Conservation (phyloP, 495 filamentous ascomycete genomes). For the Hyaloscypha bicolor region DNA sequence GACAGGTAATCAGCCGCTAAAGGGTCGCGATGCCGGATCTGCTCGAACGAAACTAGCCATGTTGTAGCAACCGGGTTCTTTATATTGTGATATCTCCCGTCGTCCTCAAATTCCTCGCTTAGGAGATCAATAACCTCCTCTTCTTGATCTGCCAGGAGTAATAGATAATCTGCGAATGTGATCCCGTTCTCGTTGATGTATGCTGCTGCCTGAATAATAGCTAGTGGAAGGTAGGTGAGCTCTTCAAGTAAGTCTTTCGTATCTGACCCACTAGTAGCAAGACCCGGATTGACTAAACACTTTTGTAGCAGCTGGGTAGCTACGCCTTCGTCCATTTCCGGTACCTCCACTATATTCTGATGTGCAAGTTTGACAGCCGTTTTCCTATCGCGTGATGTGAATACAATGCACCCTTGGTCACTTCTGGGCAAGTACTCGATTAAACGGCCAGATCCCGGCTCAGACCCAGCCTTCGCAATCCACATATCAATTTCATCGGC, state of each 20-base stretch:
- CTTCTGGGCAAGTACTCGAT: slow-evolving; percentile 17
- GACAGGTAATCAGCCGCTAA: slow-evolving; percentile 30
- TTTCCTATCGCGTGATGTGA: slow-evolving; percentile 23
- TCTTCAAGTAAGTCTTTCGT: slow-evolving; percentile 37
- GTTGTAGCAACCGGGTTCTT: slow-evolving; percentile 19
- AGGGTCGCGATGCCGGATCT: slow-evolving; percentile 39
- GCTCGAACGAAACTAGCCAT: slow-evolving; percentile 34
- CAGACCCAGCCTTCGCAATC: background rate
- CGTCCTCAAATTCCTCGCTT: slow-evolving; percentile 25
- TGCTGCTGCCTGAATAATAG: slow-evolving; percentile 50
- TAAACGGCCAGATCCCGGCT: slow-evolving; percentile 7
- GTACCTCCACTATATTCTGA: slow-evolving; percentile 32
- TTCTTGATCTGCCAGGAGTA: slow-evolving; percentile 22
- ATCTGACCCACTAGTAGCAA: slow-evolving; percentile 10
- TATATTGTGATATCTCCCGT: slow-evolving; percentile 13
- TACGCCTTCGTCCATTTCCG: slow-evolving; percentile 38
- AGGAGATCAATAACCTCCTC: slow-evolving; percentile 33
- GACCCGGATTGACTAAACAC: background rate
- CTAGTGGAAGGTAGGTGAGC: slow-evolving; percentile 48
- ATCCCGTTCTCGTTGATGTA: slow-evolving; percentile 47
- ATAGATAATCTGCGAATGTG: slow-evolving; percentile 13
- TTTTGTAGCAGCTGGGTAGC: slow-evolving; percentile 22
- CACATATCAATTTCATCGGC: slow-evolving; percentile 24
- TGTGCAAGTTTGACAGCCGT: slow-evolving; percentile 12
- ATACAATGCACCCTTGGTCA: slow-evolving; percentile 4